A percentile compares a stretch with the other conserved stretches of the same genome.
These are phyloP conservation scores for Neurospora sp. DNA, from an alignment of 495 filamentous ascomycete genomes.

Conservation along the genomic window DNA sequence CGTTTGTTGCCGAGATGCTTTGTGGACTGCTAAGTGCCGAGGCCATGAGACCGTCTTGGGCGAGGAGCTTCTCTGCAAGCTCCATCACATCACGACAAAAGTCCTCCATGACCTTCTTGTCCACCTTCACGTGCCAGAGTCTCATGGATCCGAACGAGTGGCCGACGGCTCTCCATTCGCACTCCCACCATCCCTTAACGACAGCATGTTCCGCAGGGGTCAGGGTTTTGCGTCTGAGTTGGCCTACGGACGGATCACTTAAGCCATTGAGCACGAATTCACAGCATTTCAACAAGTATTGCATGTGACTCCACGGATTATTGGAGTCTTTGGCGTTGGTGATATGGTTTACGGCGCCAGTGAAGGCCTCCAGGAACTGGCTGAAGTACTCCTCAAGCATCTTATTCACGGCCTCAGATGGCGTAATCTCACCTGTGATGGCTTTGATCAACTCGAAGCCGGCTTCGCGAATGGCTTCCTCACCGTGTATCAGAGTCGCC, in stretches of 20 bases:
- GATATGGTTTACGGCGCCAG: slow-evolving; percentile 34
- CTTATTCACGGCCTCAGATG: slow-evolving; percentile 64
- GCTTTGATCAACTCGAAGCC: slow-evolving; percentile 72
- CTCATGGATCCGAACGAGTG: slow-evolving; percentile 80
- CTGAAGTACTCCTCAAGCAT: slow-evolving; percentile 53
- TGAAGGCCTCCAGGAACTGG: slow-evolving; percentile 26
- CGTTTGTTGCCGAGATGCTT: slow-evolving; percentile 31
- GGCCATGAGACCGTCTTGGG: slow-evolving; percentile 69
- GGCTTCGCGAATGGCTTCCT: slow-evolving; percentile 60
- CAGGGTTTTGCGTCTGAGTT: slow-evolving; percentile 57
- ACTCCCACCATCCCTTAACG: slow-evolving; percentile 68
- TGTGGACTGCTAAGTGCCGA: slow-evolving; percentile 43
- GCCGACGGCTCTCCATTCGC: slow-evolving; percentile 66
- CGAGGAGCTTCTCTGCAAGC: slow-evolving; percentile 75
- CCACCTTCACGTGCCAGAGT: slow-evolving; percentile 58
- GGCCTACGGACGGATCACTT: slow-evolving; percentile 70
- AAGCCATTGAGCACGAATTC: slow-evolving; percentile 71
- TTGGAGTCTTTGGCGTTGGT: slow-evolving; percentile 43
- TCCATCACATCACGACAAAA: slow-evolving; percentile 93
- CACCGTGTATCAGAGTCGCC: slow-evolving; percentile 55
- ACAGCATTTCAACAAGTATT: slow-evolving; percentile 60
- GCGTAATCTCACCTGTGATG: slow-evolving; percentile 57
- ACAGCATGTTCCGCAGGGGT: slow-evolving; percentile 50
- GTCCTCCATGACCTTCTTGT: slow-evolving; percentile 70
- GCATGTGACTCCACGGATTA: slow-evolving; percentile 52